Evolutionary conservation across 1,139 yeast genomes (phyloP).

Genomic region (Diutina pseudorugosa): DNA sequence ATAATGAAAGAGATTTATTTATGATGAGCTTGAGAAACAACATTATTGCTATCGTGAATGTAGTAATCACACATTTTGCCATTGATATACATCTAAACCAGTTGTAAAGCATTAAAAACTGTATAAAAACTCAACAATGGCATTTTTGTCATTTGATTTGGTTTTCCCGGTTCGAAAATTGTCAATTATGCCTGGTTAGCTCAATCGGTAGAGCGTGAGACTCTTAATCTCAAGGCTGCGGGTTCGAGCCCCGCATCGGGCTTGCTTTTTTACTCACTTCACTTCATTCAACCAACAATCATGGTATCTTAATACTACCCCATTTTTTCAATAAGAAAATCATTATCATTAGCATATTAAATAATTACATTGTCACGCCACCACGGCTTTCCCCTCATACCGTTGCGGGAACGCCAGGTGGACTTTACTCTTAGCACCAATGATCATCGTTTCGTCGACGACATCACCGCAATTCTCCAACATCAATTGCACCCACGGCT

Average conservation of each 20-base stretch:
- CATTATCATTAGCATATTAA: background rate
- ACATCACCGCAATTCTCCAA: slow-evolving; percentile 9
- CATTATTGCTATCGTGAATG: too few species aligned
- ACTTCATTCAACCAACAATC: too few species aligned
- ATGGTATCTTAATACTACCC: too few species aligned
- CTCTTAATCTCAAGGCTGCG: slow-evolving; percentile 31
- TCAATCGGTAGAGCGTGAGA: slow-evolving; percentile 18
- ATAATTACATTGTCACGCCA: background rate
- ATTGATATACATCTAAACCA: too few species aligned
- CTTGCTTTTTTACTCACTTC: slow-evolving; percentile 13
- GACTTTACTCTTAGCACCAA: background rate
- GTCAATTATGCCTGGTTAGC: slow-evolving; percentile 9
- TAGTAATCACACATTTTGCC: too few species aligned
- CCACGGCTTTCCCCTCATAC: background rate
- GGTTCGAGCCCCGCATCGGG: slow-evolving; percentile 44
- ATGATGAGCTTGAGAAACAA: too few species aligned
- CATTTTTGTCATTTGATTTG: too few species aligned
- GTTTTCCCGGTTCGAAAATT: too few species aligned
- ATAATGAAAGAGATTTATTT: too few species aligned
- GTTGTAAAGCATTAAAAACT: too few species aligned
- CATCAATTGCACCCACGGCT: slow-evolving; percentile 61
- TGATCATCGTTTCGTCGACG: background rate
- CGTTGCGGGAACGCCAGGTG: slow-evolving; percentile 3
- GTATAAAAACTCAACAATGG: too few species aligned
- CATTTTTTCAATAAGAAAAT: background rate